Conservation (phyloP, 805 yeast species). For the Suhomyces tanzawaensis region DNA sequence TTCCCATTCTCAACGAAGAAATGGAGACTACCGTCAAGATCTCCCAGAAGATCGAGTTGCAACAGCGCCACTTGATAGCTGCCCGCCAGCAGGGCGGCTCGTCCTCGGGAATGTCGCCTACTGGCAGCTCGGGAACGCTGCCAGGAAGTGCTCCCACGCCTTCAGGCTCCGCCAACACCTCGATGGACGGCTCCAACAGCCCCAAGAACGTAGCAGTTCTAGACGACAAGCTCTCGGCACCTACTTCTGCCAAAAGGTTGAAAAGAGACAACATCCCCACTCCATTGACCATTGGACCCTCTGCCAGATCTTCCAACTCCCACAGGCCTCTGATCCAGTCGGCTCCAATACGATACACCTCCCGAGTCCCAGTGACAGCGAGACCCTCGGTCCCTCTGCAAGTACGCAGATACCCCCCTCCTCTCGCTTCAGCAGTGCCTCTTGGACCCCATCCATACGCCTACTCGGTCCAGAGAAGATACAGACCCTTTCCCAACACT, state of each 20-base stretch:
- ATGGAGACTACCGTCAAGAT: constrained; percentile 32
- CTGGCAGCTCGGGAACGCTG: constrained; percentile 1
- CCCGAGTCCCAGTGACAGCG: background rate
- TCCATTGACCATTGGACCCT: constrained; percentile 22
- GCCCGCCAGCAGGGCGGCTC: constrained; percentile 15
- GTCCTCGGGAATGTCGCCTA: background rate
- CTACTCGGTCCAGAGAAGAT: constrained; percentile 10
- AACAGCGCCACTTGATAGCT: constrained; percentile 32
- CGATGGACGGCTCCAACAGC: background rate
- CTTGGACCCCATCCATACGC: background rate
- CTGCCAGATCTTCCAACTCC: constrained; percentile 4
- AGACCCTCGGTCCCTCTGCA: background rate
- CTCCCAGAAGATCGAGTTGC: constrained; percentile 32
- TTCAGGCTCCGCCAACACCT: background rate
- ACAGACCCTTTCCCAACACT: constrained; percentile 11
- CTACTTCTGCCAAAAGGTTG: constrained; percentile 24
- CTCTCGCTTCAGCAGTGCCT: background rate
- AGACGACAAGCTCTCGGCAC: constrained; percentile 14
- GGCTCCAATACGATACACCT: constrained; percentile 27
- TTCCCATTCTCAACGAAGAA: constrained; percentile 28
- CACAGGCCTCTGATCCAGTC: constrained; percentile 27
- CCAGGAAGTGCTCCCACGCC: background rate
- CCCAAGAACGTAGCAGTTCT: background rate
- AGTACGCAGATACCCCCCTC: background rate
- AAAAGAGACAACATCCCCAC: constrained; percentile 33